Percentiles rank a stretch among this genome's conserved stretches.
Evolutionary conservation across 768 basidiomycete genomes (phyloP).

Genomic region (Candolleomyces aberdarensis): DNA sequence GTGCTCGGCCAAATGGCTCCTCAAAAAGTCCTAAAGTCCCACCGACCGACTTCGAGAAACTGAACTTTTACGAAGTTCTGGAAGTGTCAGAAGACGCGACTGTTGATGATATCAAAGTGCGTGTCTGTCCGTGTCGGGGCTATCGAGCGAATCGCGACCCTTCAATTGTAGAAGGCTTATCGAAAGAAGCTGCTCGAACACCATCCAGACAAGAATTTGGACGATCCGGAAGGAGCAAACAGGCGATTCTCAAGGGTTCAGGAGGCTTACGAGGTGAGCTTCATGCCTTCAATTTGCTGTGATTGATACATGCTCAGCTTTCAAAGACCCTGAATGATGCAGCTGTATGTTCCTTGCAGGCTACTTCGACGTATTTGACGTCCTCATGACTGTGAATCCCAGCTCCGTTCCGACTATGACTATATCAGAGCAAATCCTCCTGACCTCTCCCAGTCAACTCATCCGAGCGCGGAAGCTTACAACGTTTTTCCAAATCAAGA

Average conservation of each 20-base stretch:
- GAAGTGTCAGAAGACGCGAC: slow-evolving; percentile 16
- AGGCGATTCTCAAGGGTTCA: slow-evolving; percentile 66
- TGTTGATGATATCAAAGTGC: slow-evolving; percentile 17
- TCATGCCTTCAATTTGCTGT: not conserved
- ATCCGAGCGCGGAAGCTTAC: not conserved
- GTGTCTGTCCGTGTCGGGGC: not conserved
- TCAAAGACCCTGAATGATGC: slow-evolving; percentile 2
- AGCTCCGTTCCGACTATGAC: slow-evolving; percentile 1
- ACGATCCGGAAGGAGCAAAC: slow-evolving; percentile 64
- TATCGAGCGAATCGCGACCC: not conserved
- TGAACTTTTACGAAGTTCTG: slow-evolving; percentile 22
- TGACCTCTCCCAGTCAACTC: not conserved
- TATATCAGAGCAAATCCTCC: not conserved
- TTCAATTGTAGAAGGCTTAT: slow-evolving; percentile 49
- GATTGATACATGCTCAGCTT: not conserved
- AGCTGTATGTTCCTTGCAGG: not conserved
- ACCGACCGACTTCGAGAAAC: not conserved
- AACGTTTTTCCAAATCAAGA: not conserved
- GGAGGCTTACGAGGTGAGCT: slow-evolving; percentile 70
- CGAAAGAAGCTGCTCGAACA: slow-evolving; percentile 60
- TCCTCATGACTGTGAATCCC: not conserved
- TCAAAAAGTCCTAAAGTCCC: not conserved
- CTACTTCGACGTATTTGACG: not conserved
- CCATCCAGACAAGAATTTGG: slow-evolving; percentile 70
- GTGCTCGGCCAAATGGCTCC: not conserved